Base-by-base conservation (phyloP, 2,329 filamentous ascomycete genomes). In the Plectosphaerella plurivora region DNA sequence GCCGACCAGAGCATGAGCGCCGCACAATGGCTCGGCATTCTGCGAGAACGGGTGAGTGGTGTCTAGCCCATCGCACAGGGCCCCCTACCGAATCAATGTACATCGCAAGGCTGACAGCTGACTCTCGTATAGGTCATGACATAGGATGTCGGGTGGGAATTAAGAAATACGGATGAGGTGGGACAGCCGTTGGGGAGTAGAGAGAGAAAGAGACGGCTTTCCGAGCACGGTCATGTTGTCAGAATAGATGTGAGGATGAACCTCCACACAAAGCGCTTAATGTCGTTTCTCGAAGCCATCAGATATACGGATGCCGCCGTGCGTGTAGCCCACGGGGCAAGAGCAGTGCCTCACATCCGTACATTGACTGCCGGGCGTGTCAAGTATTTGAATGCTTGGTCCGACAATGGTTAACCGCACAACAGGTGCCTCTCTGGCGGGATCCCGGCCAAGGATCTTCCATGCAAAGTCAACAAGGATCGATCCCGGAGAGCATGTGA, bases 1-100 rank as follows among this genome's bases (percentile, higher is more conserved):
- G 91, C 93, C 51, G 94, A 99, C 68, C 91, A 97, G 73, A 88
- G 91, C 48, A 86, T 96, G 73, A 96, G 92, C 67, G 86, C 94
- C 65, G 87, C 87, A 62, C 93, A 97, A 73, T 99, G 91, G 87
- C 87, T 97, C 78, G 91, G 91, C 52, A 86, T 83, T 63, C 73
- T 99, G 71, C 82, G 93, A 71, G 94, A 97, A 78, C 99, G 97
- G 90, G 94, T 97, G 61, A 33, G 12, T 16, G 45, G 15, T 35
- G 20, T 47, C 22, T 41, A 33, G 28, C 28, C 28, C 8, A 2
- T 4, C 8, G 28, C 28, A 33, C 28, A 12, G 28, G 28, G 28
- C 11, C 28, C 7, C 28, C 28, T 33, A 3, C 28, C 28, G 28
- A 10, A 9, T 3, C 15, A 14, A 33, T 46, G 8, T 33, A 11